Evolutionary conservation across 805 yeast species (phyloP), one percentile per base, ranked within the genome.

Genomic region (Clavispora vitiphila): DNA sequence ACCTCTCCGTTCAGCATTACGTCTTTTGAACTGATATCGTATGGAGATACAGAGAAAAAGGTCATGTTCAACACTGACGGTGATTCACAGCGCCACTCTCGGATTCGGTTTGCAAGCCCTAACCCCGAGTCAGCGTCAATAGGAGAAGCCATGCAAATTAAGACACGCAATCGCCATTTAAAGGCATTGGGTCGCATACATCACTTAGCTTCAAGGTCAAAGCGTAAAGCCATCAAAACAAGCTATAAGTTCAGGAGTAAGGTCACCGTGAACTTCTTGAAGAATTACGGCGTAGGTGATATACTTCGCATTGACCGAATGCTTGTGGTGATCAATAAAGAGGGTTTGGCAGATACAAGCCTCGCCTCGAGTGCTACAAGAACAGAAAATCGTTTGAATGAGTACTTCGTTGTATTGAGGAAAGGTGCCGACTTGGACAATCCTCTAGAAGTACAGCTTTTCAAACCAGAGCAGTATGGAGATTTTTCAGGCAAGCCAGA

Each of bases 321-420:
- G 78, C 64, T 90, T 15, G 86, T 86, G 0, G 64, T 80, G 63
- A 73, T 80, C 14, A 81, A 80, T 53, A 55, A 53, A 11, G 20
- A 15, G 12, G 32, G 20, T 10, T 5, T 29, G 5, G 20, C 20
- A 9, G 8, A 29, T 5, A 11, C 20, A 15, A 9, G 20, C 5
- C 4, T 11, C 16, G 3, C 32, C 6, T 15, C 20, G 15, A 15
- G 12, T 8, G 10, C 3, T 15, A 4, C 19, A 20, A 29, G 32
- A 9, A 29, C 32, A 16, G 32, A 29, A 29, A 29, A 86, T 43
- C 64, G 88, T 37, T 88, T 96, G 93, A 78, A 74, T 46, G 96
- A 90, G 56, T 86, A 80, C 55, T 65, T 79, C 21, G 83, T 85
- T 2, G 87, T 85, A 2, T 81, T 83, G 1, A 66, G 91, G 44